Conservation (phyloP, 768 basidiomycete species). For the Lepiota brunneoincarnata region DNA sequence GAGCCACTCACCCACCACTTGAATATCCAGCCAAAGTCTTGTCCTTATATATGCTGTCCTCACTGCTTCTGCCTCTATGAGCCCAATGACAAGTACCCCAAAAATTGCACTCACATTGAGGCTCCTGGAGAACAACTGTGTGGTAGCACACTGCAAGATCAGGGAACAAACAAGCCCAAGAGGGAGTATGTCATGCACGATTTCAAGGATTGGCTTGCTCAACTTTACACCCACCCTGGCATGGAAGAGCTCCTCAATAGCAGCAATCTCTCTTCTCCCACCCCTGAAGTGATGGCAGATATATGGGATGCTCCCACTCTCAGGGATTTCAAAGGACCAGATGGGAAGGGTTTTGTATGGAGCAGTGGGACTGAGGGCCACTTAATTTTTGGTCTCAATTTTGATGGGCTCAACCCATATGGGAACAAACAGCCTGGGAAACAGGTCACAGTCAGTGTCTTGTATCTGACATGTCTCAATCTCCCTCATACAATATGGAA, state of each 20-base stretch:
- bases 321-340: not conserved
- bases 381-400: slow-evolving; percentile 21
- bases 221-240: slow-evolving; percentile 15
- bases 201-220: slow-evolving; percentile 20
- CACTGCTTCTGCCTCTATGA: not conserved
- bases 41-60: not conserved
- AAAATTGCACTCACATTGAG: not conserved
- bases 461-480: slow-evolving; percentile 29
- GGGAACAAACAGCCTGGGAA: slow-evolving; percentile 22
- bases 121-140: not conserved
- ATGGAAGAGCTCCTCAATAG: slow-evolving; percentile 15
- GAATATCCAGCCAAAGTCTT: not conserved
- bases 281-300: not conserved
- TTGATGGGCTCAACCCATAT: slow-evolving; percentile 31
- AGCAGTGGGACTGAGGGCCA: slow-evolving; percentile 15
- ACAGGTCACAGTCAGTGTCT: slow-evolving; percentile 15
- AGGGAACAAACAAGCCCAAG: not conserved
- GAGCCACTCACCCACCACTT: not conserved
- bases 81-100: not conserved
- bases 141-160: not conserved
- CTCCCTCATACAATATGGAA: slow-evolving; percentile 25
- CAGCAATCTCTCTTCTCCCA: not conserved
- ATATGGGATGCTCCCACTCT: not conserved
- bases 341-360: slow-evolving; percentile 15
- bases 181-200: slow-evolving; percentile 15